Conservation (phyloP, 2,329 filamentous ascomycete species). For the Rutstroemia sp. region DNA sequence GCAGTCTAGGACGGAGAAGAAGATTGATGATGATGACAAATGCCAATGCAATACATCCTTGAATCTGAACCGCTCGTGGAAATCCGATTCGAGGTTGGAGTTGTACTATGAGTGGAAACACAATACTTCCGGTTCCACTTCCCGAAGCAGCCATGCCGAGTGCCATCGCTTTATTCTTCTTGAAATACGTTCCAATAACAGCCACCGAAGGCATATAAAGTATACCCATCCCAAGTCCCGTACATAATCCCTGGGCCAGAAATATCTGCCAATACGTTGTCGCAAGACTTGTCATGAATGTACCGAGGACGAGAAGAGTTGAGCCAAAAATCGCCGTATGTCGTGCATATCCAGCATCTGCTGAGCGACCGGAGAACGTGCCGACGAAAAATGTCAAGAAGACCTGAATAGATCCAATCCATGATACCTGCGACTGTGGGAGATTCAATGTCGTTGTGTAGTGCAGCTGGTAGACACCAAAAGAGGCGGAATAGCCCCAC, state of each 20-base stretch:
- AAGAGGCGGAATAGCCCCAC: conserved; percentile 30
- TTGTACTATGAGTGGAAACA: conserved; percentile 36
- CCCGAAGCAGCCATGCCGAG: conserved; percentile 30
- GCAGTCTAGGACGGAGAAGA: conserved; percentile 32
- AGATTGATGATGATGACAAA: conserved; percentile 27
- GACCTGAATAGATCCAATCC: conserved; percentile 35
- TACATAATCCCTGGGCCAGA: conserved; percentile 34
- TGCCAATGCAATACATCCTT: conserved; percentile 37
- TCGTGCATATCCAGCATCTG: conserved; percentile 33
- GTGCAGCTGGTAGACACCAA: conserved; percentile 35
- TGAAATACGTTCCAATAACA: conserved; percentile 34
- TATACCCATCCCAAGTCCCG: conserved; percentile 33
- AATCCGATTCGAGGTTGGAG: conserved; percentile 34
- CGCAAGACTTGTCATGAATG: conserved; percentile 31
- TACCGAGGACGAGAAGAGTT: conserved; percentile 25
- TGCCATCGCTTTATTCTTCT: conserved; percentile 29
- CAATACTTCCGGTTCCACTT: conserved; percentile 32
- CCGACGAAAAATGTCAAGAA: conserved; percentile 33
- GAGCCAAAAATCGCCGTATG: conserved; percentile 11
- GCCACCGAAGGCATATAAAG: conserved; percentile 32
- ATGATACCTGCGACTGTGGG: conserved; percentile 33
- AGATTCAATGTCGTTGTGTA: conserved; percentile 28
- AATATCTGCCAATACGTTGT: conserved; percentile 35
- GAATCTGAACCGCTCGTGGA: conserved; percentile 34
- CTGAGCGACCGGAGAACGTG: conserved; percentile 30